Evolutionary conservation across 2,329 filamentous ascomycete genomes (phyloP), one percentile per base, ranked within the genome.

Genomic region (Ophiostoma sp.): DNA sequence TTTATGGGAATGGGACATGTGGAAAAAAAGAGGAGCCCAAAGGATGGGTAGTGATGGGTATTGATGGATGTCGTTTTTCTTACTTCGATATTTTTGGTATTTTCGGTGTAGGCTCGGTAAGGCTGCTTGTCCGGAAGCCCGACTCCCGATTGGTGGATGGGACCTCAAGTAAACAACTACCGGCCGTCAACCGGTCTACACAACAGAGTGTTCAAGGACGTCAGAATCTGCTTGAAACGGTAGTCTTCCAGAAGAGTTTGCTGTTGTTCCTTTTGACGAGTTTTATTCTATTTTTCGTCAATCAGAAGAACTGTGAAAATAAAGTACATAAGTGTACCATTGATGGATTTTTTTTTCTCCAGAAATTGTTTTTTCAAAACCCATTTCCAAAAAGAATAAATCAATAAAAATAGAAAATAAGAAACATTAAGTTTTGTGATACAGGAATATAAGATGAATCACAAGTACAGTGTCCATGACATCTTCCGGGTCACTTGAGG

Each of bases 21-120:
- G 42, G 61, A n/a, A 68, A 50, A 66, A 45, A 33, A 31, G 28
- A n/a, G 42, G 25, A 68, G 25, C 22, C 17, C 42, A 19, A 48
- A 17, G 39, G n/a, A 64, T 63, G n/a, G n/a, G n/a, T 36, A 36
- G 4, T 36, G 4, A 36, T 36, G 59, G 57, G 28, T 33, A 11
- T 61, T 28, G 25, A 57, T 57, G 55, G 55, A 57, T 57, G 25
- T 19, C 55, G 55, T 31, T 36, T 61, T 19, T 8, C 8, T 15
- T 19, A 61, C 22, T 31, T 8, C 31, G 57, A 5, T 36, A 12
- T 19, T 61, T 61, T 17, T 17, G 31, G 19, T n/a, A 36, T 2
- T 39, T 22, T 68, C 64, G 25, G 64, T 50, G 25, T 68, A 68
- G 8, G 64, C 15, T 50, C 25, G 64, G 64, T 68, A 50, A 68